A percentile compares a stretch with the other conserved stretches of the same genome.
phyloP scores from a whole-genome alignment of 2,329 filamentous ascomycete species.

The Colletotrichum liaoningense region DNA sequence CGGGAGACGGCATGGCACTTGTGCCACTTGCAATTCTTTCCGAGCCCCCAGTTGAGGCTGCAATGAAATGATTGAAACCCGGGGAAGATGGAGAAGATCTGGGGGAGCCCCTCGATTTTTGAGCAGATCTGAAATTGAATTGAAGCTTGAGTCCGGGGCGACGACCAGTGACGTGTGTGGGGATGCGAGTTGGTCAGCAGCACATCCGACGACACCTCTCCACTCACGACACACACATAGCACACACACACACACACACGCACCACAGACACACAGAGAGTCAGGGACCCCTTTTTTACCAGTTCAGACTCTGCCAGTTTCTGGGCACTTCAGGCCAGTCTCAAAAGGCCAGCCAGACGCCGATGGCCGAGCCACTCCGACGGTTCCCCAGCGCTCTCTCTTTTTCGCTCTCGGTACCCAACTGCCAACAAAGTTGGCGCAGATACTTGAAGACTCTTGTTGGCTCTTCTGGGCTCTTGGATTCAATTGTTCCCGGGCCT shows the following conservation, averaged over 20 bases:
- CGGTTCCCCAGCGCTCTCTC: background rate
- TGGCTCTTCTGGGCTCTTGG: background rate
- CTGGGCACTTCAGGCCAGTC: background rate
- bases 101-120: slow-evolving; percentile 36
- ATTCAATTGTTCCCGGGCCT: background rate
- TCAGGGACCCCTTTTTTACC: background rate
- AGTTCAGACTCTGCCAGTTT: background rate
- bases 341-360: background rate
- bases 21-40: slow-evolving; percentile 31
- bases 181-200: slow-evolving; percentile 28
- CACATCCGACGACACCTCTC: slow-evolving; percentile 22
- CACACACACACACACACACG: background rate
- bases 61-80: slow-evolving; percentile 31
- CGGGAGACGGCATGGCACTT: slow-evolving; percentile 35
- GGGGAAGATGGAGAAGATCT: slow-evolving; percentile 36
- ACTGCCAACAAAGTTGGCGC: background rate
- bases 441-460: background rate
- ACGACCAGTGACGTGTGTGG: slow-evolving; percentile 29
- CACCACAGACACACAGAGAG: background rate
- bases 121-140: slow-evolving; percentile 32
- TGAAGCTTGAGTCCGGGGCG: slow-evolving; percentile 18
- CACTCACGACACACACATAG: background rate
- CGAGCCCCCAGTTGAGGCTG: slow-evolving; percentile 26
- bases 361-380: background rate
- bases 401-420: background rate